Evolutionary conservation across 306 rosid genomes (phyloP).

Genomic region (Canavalia gladiata): DNA sequence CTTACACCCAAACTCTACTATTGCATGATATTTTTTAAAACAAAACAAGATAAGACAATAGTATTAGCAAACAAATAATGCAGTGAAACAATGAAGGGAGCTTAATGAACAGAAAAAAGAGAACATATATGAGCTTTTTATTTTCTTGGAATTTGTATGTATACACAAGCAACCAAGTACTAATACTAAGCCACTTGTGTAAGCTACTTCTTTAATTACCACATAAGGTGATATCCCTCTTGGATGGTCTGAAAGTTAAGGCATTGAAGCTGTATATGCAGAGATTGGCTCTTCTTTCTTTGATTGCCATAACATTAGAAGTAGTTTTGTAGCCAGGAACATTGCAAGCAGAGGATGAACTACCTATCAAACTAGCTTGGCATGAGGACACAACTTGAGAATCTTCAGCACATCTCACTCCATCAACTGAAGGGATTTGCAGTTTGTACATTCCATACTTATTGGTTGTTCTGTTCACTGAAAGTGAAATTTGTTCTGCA

Average conservation of each 20-base stretch:
- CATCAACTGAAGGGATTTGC: slow-evolving; percentile 93
- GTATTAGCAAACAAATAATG: slow-evolving; percentile 47
- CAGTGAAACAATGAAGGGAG: slow-evolving; percentile 43
- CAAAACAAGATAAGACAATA: slow-evolving; percentile 6
- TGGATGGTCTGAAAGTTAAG: slow-evolving; percentile 83
- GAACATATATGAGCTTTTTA: slow-evolving; percentile 25
- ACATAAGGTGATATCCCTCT: slow-evolving; percentile 66
- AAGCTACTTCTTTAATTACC: slow-evolving; percentile 55
- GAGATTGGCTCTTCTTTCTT: slow-evolving; percentile 76
- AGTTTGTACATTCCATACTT: slow-evolving; percentile 76
- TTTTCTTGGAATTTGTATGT: slow-evolving; percentile 48
- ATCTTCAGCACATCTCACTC: slow-evolving; percentile 90
- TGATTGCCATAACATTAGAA: slow-evolving; percentile 76
- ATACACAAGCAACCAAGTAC: slow-evolving; percentile 45
- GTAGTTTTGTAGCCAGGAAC: slow-evolving; percentile 87
- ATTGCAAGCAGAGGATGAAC: slow-evolving; percentile 80
- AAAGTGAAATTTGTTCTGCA: slow-evolving; percentile 76
- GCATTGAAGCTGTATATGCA: slow-evolving; percentile 91
- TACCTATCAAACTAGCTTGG: slow-evolving; percentile 74
- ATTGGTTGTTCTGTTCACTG: slow-evolving; percentile 91
- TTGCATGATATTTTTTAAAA: slow-evolving; percentile 23
- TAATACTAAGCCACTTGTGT: slow-evolving; percentile 41
- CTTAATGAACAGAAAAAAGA: slow-evolving; percentile 35
- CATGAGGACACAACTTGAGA: slow-evolving; percentile 78
- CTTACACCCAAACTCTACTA: slow-evolving; percentile 54